These are phyloP conservation scores for Didymella pinodella DNA, from an alignment of 2,329 filamentous ascomycete species.

Conservation along the genomic window DNA sequence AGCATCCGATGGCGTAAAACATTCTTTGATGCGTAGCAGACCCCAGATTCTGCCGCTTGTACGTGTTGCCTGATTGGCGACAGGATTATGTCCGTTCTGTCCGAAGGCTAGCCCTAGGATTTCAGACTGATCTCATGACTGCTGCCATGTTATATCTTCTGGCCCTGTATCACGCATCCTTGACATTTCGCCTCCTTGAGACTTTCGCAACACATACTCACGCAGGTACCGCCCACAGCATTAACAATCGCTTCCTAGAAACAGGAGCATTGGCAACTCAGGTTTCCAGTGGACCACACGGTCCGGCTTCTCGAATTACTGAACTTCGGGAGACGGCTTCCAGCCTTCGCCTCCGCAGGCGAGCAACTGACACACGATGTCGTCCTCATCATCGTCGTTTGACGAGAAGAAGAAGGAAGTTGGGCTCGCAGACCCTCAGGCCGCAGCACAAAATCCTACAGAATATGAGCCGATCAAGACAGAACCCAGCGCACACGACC, in stretches of 20 bases:
- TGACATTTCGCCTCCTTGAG: constrained; percentile 10
- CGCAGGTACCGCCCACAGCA: not conserved
- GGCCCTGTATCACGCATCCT: constrained; percentile 12
- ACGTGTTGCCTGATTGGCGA: constrained; percentile 31
- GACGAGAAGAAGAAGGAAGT: constrained; percentile 51
- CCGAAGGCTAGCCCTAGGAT: constrained; percentile 34
- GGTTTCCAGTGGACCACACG: not conserved
- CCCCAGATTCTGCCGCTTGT: constrained; percentile 35
- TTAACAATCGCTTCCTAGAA: constrained; percentile 2
- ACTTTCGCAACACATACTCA: constrained; percentile 8
- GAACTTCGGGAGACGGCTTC: constrained; percentile 9
- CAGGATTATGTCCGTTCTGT: constrained; percentile 36
- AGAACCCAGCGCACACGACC: constrained; percentile 44
- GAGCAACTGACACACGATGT: constrained; percentile 23
- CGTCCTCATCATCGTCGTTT: constrained; percentile 34
- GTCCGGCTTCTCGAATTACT: constrained; percentile 3
- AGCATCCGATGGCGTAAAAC: constrained; percentile 30
- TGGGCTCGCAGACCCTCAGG: constrained; percentile 47
- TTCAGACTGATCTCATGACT: constrained; percentile 36
- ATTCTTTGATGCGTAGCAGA: constrained; percentile 39
- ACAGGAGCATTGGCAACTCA: not conserved
- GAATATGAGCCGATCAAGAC: constrained; percentile 52
- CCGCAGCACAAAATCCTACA: constrained; percentile 43
- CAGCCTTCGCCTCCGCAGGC: not conserved
- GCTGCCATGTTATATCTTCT: constrained; percentile 23